These are phyloP conservation scores for Paecilomyces sp. DNA, from an alignment of 2,329 filamentous ascomycete species.

Conservation along the genomic window DNA sequence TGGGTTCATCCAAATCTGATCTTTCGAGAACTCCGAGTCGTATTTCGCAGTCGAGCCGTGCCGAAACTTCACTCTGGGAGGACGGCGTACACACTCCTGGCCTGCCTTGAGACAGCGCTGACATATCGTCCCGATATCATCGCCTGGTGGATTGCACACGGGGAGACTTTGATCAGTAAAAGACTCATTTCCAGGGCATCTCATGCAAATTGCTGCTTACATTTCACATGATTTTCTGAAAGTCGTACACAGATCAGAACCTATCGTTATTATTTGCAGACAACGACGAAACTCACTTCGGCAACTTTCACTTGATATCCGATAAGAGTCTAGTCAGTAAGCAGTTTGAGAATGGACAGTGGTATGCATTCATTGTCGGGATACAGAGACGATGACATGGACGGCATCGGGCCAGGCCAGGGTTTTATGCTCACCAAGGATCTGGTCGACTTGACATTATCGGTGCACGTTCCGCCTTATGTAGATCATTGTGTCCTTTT, in stretches of 20 bases:
- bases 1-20: constrained; percentile 20
- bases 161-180: background rate
- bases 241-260: background rate
- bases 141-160: background rate
- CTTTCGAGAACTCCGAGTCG: constrained; percentile 16
- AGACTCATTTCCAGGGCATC: background rate
- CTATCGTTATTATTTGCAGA: background rate
- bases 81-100: constrained; percentile 6
- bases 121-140: background rate
- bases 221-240: background rate
- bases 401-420: background rate
- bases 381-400: background rate
- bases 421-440: background rate
- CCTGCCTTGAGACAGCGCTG: constrained; percentile 6
- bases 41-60: constrained; percentile 21
- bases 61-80: constrained; percentile 15
- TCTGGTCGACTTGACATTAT: background rate
- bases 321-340: background rate
- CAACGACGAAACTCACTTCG: background rate
- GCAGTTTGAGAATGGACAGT: background rate
- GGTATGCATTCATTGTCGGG: background rate
- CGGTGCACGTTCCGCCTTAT: background rate
- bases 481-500: background rate
- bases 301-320: background rate
- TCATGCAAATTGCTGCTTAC: background rate